A percentile compares a stretch with the other conserved stretches of the same genome.
phyloP scores from a whole-genome alignment of 2,329 filamentous ascomycete species.

The Teratosphaeria nubilosa region DNA sequence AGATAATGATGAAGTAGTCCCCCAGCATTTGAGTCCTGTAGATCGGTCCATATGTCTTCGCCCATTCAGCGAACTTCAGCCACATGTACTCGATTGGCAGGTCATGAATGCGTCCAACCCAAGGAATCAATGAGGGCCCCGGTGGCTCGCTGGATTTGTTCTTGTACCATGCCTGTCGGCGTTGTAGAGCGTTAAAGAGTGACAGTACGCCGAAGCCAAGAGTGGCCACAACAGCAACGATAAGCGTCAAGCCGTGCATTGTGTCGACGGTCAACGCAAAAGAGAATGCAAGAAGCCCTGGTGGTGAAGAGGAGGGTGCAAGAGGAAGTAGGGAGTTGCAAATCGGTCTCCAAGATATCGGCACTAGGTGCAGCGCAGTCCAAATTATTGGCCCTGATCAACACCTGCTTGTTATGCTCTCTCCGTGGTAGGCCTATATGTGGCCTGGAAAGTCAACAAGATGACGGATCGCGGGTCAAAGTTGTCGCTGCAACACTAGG shows the following conservation, averaged over 20 bases:
- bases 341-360: background rate
- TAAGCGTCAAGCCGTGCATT: slow-evolving; percentile 34
- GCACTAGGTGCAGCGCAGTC: background rate
- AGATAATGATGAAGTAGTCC: slow-evolving; percentile 24
- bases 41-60: slow-evolving; percentile 26
- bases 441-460: background rate
- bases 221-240: slow-evolving; percentile 26
- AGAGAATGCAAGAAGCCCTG: background rate
- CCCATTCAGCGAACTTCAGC: slow-evolving; percentile 36
- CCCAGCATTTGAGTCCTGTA: slow-evolving; percentile 26
- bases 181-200: slow-evolving; percentile 24
- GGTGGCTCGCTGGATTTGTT: slow-evolving; percentile 26
- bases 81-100: slow-evolving; percentile 42
- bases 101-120: slow-evolving; percentile 34
- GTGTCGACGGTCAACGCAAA: background rate
- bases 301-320: background rate
- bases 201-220: slow-evolving; percentile 27
- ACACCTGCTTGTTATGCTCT: background rate
- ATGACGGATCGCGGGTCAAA: background rate
- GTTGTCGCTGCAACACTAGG: too few relatives aligned
- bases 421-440: background rate
- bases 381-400: too few relatives aligned
- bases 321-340: background rate
- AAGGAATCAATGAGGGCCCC: slow-evolving; percentile 30
- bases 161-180: slow-evolving; percentile 24